A percentile compares a stretch with the other conserved stretches of the same genome.
Evolutionary conservation across 345 rosid species (phyloP).

Genomic region (Populus alba): DNA sequence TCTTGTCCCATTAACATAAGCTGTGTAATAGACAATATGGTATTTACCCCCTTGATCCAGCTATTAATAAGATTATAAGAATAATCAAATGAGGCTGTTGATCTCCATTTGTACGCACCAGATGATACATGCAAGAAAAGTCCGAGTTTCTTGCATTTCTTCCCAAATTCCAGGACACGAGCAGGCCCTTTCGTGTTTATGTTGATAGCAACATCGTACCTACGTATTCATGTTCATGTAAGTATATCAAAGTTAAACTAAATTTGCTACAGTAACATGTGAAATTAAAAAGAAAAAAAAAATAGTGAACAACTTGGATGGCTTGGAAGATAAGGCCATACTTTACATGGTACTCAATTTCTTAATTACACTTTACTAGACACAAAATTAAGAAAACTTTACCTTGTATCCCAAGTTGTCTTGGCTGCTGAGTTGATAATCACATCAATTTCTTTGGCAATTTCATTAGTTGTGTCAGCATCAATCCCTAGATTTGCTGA

Average conservation of each 20-base stretch:
- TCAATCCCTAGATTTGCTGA: slow-evolving; percentile 25
- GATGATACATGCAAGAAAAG: slow-evolving; percentile 35
- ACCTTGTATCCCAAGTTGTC: slow-evolving; percentile 22
- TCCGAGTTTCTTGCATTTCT: slow-evolving; percentile 27
- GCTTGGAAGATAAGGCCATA: too few relatives aligned
- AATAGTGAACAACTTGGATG: too few relatives aligned
- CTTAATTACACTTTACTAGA: too few relatives aligned
- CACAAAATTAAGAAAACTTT: too few relatives aligned
- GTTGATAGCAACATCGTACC: slow-evolving; percentile 29
- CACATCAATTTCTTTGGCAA: slow-evolving; percentile 27
- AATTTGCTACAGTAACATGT: too few relatives aligned
- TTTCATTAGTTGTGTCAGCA: not conserved
- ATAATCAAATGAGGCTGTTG: not conserved
- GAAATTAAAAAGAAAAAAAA: too few relatives aligned
- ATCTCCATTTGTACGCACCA: not conserved
- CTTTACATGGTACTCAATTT: too few relatives aligned
- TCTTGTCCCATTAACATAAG: slow-evolving; percentile 13
- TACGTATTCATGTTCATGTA: not conserved
- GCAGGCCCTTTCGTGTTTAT: slow-evolving; percentile 16
- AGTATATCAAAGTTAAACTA: too few relatives aligned
- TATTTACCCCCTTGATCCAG: not conserved
- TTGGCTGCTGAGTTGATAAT: slow-evolving; percentile 37
- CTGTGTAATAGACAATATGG: not conserved
- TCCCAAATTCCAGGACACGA: slow-evolving; percentile 16
- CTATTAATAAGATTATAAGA: not conserved